Conservation (phyloP, 2,329 filamentous ascomycete species). For the Diaporthe nobilis region DNA sequence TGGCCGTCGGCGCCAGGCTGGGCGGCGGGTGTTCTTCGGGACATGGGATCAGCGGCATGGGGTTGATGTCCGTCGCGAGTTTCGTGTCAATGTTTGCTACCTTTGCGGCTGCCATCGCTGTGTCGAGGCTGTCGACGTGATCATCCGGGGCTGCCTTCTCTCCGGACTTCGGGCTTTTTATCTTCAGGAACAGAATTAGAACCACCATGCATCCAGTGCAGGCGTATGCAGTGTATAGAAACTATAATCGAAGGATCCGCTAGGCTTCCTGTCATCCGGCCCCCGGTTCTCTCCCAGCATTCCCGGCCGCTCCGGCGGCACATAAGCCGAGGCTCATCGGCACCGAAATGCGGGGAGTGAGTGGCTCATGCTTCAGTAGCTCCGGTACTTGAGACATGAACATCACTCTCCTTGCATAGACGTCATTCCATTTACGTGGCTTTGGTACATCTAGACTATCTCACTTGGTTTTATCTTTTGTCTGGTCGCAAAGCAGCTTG, state of each 20-base stretch:
- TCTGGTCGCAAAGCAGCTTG: neutral
- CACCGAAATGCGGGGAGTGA: slow-evolving; percentile 29
- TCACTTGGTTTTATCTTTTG: neutral
- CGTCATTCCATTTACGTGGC: slow-evolving; percentile 6
- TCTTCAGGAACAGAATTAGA: neutral
- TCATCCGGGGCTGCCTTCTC: neutral
- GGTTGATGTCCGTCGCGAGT: slow-evolving; percentile 73
- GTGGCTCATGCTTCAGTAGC: neutral
- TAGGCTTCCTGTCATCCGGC: slow-evolving; percentile 1
- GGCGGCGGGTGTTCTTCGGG: slow-evolving; percentile 78
- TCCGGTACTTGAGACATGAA: neutral
- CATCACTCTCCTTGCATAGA: neutral
- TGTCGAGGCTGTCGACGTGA: slow-evolving; percentile 16
- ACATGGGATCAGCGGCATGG: slow-evolving; percentile 77
- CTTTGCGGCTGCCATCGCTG: slow-evolving; percentile 57
- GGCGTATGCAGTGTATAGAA: neutral
- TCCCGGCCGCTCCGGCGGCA: neutral
- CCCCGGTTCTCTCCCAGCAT: neutral
- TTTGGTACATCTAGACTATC: too few species aligned
- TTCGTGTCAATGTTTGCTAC: slow-evolving; percentile 71
- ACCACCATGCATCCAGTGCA: neutral
- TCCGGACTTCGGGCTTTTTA: neutral
- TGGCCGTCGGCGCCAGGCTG: slow-evolving; percentile 72
- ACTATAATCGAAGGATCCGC: neutral
- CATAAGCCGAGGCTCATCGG: slow-evolving; percentile 26